Base-by-base conservation (phyloP, 768 basidiomycete genomes). In the Scleroderma citrinum region DNA sequence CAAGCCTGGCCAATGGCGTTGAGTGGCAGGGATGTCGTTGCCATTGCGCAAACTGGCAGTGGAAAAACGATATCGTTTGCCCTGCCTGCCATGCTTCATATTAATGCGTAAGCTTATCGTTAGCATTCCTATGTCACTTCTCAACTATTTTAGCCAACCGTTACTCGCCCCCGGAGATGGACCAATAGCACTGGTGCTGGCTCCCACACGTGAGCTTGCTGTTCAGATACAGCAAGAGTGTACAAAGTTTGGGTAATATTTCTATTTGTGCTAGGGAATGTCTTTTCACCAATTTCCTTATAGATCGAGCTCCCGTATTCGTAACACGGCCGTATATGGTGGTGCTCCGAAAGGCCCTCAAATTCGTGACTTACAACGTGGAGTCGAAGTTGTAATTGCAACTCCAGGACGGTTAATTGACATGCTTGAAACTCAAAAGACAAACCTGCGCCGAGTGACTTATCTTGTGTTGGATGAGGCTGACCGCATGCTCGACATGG, bases 401-500 rank as follows among this genome's bases (percentile, higher is more conserved):
- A 99, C 96, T n/a, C 96, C 96, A 8, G 96, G 96, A 60, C 92
- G 96, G 56, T 76, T 99, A 56, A 99, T 99, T 58, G 96, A 99
- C 65, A 98, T 99, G 96, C 80, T 99, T 23, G 96, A 99, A 73
- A 82, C 81, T 1, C 85, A 88, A 64, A 96, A 96, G 73, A 98
- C 94, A 19, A 98, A 98, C 69, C 80, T 99, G 46, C 89, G 89
- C 49, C 85, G 96, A 36, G 78, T 99, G 49, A 99, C 96, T 19
- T 99, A 98, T 69, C 79, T 99, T 35, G 96, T 99, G 64, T 90
- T 99, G 84, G 96, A 99, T 63, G 96, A 99, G 70, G 96, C 96
- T 39, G 96, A 99, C 74, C 91, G 96, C 63, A 99, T 99, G 96
- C 80, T 99, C 55, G 96, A 99, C 75, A 99, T 99, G 96, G 96